Percentiles rank a stretch among this genome's conserved stretches.
Conservation (phyloP, 148 eudicot species). For the Silene uniflora region DNA sequence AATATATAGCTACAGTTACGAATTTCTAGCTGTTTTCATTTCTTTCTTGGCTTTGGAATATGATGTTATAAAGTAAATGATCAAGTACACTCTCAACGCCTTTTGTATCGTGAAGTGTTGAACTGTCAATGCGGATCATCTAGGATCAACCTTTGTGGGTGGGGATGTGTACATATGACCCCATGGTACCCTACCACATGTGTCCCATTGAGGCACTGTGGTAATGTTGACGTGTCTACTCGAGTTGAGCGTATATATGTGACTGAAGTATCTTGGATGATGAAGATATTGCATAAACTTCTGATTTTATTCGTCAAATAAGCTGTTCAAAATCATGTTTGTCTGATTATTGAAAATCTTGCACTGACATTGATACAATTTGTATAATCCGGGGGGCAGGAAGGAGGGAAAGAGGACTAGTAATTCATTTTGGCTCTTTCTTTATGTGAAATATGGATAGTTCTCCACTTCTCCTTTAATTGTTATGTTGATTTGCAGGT, state of each 20-base stretch:
- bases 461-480: not conserved
- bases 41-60: not conserved
- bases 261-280: not conserved
- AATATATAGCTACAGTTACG: not conserved
- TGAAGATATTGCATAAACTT: not conserved
- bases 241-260: not conserved
- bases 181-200: no score
- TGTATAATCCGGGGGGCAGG: not conserved
- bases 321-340: not conserved
- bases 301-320: not conserved
- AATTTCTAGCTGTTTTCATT: not conserved
- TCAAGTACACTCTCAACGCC: not conserved
- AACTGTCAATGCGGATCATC: not conserved
- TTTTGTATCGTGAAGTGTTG: not conserved
- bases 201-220: not conserved
- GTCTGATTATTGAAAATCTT: not conserved
- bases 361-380: not conserved
- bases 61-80: not conserved
- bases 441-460: not conserved
- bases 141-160: no score
- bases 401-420: not conserved
- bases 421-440: not conserved
- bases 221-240: not conserved
- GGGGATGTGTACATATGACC: no score
- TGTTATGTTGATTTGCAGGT: conserved; percentile 34